A percentile compares a stretch with the other conserved stretches of the same genome.
phyloP scores from a whole-genome alignment of 2,329 filamentous ascomycete genomes.

The Ceratocystis papillata region DNA sequence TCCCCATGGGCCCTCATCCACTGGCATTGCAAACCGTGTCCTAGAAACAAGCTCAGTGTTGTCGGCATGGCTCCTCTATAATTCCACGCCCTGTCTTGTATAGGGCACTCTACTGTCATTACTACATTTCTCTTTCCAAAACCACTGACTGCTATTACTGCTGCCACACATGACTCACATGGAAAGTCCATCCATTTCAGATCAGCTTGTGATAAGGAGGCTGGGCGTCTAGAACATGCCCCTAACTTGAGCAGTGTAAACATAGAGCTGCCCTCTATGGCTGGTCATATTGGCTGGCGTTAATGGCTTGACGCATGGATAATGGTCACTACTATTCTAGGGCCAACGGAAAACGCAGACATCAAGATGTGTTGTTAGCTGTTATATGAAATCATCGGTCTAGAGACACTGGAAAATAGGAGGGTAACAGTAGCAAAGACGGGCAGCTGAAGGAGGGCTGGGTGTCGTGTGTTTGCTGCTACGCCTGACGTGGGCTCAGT shows the following conservation, averaged over 20 bases:
- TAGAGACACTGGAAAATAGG: neutral
- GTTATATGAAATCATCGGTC: neutral
- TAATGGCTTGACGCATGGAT: neutral
- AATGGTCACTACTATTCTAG: neutral
- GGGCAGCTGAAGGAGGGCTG: neutral
- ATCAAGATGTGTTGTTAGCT: neutral
- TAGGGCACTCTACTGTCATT: neutral
- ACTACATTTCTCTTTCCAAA: neutral
- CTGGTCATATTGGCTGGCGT: neutral
- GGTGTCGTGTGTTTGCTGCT: neutral
- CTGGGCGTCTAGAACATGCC: neutral
- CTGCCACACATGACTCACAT: constrained; percentile 3
- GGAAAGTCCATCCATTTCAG: neutral
- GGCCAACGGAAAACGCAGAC: neutral
- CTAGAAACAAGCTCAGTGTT: neutral
- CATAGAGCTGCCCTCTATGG: neutral
- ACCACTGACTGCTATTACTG: neutral
- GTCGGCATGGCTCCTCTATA: neutral
- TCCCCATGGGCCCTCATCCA: neutral
- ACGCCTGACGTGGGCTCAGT: neutral
- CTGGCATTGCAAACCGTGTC: too few relatives aligned
- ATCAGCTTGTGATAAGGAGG: neutral
- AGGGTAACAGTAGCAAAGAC: neutral
- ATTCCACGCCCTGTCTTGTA: neutral
- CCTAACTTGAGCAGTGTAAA: neutral